phyloP scores from a whole-genome alignment of 768 basidiomycete species.

The Tulasnella sp. region DNA sequence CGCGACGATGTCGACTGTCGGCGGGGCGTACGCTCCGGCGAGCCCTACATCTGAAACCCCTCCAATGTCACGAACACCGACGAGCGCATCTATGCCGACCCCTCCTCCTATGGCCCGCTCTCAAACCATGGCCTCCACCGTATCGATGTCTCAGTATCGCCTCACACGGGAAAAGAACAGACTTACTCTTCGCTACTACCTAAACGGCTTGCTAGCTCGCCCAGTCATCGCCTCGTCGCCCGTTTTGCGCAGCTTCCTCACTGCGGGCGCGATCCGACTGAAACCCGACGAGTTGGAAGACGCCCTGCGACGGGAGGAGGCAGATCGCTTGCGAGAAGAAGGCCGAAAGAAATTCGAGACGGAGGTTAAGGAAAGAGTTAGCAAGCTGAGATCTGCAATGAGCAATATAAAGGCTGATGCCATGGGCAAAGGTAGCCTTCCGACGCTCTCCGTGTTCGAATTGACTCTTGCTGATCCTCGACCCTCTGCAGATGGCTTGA shows the following conservation, averaged over 20 bases:
- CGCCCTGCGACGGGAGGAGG: constrained; percentile 74
- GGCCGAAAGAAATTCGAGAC: constrained; percentile 78
- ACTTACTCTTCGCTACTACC: constrained; percentile 86
- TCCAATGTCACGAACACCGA: constrained; percentile 7
- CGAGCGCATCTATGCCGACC: constrained; percentile 21
- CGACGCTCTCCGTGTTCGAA: neutral
- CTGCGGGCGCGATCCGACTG: constrained; percentile 68
- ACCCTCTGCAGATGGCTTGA: constrained; percentile 70
- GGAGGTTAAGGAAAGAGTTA: constrained; percentile 84
- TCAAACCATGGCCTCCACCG: constrained; percentile 13
- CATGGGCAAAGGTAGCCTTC: constrained; percentile 65
- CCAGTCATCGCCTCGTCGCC: constrained; percentile 77
- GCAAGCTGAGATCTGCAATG: constrained; percentile 76
- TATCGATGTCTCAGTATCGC: constrained; percentile 39
- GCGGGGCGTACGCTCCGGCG: constrained; percentile 31
- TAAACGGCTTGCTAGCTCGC: constrained; percentile 72
- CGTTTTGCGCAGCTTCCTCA: constrained; percentile 79
- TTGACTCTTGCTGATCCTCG: neutral
- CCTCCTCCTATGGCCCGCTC: constrained; percentile 34
- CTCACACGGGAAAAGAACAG: constrained; percentile 92
- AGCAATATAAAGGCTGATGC: constrained; percentile 89
- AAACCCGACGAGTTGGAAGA: constrained; percentile 74
- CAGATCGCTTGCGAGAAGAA: constrained; percentile 81
- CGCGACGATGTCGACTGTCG: constrained; percentile 55
- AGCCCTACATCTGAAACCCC: neutral